Percentiles rank a stretch among this genome's conserved stretches.
Evolutionary conservation across 352 stramenopile genomes (phyloP).

Genomic region (Globisporangium viniferum): DNA sequence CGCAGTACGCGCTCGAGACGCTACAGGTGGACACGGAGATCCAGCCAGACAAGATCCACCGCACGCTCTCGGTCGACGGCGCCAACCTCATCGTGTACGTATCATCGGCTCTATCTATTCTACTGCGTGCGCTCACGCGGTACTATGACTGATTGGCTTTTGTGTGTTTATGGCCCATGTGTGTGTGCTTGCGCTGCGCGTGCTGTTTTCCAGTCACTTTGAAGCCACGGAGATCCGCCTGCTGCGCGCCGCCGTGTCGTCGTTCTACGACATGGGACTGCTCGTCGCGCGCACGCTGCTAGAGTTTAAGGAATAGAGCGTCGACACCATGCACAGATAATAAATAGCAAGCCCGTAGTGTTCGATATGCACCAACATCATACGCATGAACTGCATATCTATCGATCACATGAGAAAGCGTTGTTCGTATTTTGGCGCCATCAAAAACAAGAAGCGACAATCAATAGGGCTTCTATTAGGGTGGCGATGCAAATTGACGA

Average conservation of each 20-base stretch:
- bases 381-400: background rate
- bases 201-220: conserved; percentile 54
- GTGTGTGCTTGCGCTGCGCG: background rate
- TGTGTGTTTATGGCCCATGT: background rate
- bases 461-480: conserved; percentile 7
- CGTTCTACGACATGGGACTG: conserved; percentile 86
- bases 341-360: background rate
- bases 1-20: conserved; percentile 67
- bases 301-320: conserved; percentile 79
- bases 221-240: conserved; percentile 80
- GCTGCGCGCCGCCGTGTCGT: conserved; percentile 79
- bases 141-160: background rate
- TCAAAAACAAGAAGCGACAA: background rate
- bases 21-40: conserved; percentile 88
- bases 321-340: background rate
- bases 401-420: background rate
- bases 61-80: conserved; percentile 58
- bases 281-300: conserved; percentile 71
- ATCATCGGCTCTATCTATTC: background rate
- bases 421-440: background rate
- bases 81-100: conserved; percentile 71
- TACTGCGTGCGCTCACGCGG: conserved; percentile 4
- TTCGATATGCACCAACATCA: background rate
- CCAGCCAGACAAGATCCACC: conserved; percentile 84
- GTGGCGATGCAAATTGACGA: background rate